Percentiles rank a stretch among this genome's conserved stretches.
Conservation (phyloP, 2,329 filamentous ascomycete genomes). For the Phialophora chinensis region DNA sequence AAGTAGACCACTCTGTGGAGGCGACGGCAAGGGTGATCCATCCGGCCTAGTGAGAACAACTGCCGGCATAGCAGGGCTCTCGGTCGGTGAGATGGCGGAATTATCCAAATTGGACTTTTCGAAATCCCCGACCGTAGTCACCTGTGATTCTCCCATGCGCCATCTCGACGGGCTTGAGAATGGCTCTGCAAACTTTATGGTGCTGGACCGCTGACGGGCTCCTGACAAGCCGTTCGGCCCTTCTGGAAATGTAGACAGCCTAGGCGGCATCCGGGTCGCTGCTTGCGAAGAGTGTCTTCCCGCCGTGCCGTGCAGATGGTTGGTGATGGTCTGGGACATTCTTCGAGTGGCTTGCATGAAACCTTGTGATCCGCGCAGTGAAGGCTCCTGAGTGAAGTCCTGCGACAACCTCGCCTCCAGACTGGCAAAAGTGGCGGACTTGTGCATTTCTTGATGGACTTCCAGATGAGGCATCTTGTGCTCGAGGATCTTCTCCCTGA, state of each 20-base stretch:
- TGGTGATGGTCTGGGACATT: constrained; percentile 29
- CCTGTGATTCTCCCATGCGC: constrained; percentile 6
- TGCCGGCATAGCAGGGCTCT: constrained; percentile 16
- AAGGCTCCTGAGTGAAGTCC: constrained; percentile 25
- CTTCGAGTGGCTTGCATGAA: constrained; percentile 27
- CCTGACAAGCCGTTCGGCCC: not conserved
- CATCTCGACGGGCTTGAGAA: constrained; percentile 20
- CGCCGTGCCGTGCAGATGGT: constrained; percentile 20
- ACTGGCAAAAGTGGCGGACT: constrained; percentile 29
- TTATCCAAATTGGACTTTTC: constrained; percentile 17
- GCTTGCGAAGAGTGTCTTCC: constrained; percentile 8
- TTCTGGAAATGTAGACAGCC: constrained; percentile 3
- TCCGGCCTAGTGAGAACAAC: constrained; percentile 7
- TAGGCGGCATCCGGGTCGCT: constrained; percentile 4
- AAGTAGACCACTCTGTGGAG: constrained; percentile 3
- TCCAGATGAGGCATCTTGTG: constrained; percentile 10
- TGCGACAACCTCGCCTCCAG: constrained; percentile 28
- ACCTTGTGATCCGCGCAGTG: constrained; percentile 27
- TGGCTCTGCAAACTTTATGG: constrained; percentile 32
- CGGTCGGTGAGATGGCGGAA: constrained; percentile 16
- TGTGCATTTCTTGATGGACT: constrained; percentile 19
- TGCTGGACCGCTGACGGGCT: constrained; percentile 22
- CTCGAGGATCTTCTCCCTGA: constrained; percentile 29
- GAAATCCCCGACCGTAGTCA: constrained; percentile 10
- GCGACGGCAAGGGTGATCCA: constrained; percentile 11